Evolutionary conservation across 1,284 basidiomycete species (phyloP), one percentile per base, ranked within the genome.

Genomic region (Cutaneotrichosporon curvatum): DNA sequence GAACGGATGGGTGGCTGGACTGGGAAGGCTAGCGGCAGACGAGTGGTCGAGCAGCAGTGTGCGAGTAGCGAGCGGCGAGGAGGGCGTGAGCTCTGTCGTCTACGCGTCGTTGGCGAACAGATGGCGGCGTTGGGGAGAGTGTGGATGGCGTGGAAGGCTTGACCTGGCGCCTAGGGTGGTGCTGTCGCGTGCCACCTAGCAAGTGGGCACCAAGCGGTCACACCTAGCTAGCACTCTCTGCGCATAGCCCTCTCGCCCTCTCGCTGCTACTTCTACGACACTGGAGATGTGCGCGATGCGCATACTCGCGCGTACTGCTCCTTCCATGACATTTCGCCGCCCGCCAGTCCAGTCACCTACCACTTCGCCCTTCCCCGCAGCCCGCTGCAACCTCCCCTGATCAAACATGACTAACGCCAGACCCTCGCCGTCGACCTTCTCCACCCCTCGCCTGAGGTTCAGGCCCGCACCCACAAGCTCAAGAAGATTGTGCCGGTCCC

Each of bases 401-500:
- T 22, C 12, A n/a, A 14, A 7, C 32, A 34, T 7, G 6, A 37
- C 51, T 53, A 30, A 53, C 52, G 18, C 25, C 48, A 97, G 94
- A 83, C 89, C 83, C 90, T 99, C 78, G 90, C 91, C 73, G 75
- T 97, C 74, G 95, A 99, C 77, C 86, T 98, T 73, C 84, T 98
- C 73, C 89, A 98, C 84, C 94, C 91, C 63, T 86, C 88, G 56
- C 75, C 81, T 65, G 87, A 91, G 73, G 76, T 83, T 63, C 85
- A 92, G 78, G 84, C 78, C 75, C 83, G 79, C 76, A 87, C 83
- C 74, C 88, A 96, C 84, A 98, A 99, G 82, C 87, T 97, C 76
- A 98, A 98, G 83, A 85, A 92, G 73, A 83, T 98, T 67, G 95
- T 99, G 65, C 95, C 96, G 77, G 86, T 83, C 56, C 90, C 90